phyloP scores from a whole-genome alignment of 352 stramenopile species.

The Globisporangium orthogonon region DNA sequence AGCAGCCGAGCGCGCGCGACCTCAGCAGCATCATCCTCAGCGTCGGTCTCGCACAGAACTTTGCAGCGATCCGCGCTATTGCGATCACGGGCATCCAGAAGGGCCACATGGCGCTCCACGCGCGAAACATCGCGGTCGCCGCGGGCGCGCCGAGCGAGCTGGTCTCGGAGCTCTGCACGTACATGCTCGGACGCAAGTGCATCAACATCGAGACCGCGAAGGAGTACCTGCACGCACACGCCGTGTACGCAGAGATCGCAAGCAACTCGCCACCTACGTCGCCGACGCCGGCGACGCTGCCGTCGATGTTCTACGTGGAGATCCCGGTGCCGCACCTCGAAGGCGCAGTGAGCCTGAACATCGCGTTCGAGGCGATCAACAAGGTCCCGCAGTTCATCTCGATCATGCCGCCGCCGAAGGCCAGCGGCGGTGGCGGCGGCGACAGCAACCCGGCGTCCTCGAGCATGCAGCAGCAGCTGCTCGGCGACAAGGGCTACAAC shows the following conservation, averaged over 20 bases:
- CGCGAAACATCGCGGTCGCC: conserved; percentile 82
- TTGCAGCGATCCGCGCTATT: conserved; percentile 77
- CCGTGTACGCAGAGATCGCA: conserved; percentile 71
- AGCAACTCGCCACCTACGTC: conserved; percentile 29
- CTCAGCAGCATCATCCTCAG: conserved; percentile 72
- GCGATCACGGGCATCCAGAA: conserved; percentile 85
- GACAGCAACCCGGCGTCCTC: conserved; percentile 19
- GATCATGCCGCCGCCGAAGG: conserved; percentile 38
- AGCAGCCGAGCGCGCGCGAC: conserved; percentile 50
- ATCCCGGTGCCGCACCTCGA: conserved; percentile 67
- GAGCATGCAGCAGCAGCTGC: conserved; percentile 56
- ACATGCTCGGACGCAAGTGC: conserved; percentile 75
- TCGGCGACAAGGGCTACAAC: conserved; percentile 86
- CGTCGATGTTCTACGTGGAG: conserved; percentile 86
- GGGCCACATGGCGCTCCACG: conserved; percentile 84
- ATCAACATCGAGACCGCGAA: conserved; percentile 84
- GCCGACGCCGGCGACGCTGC: conserved; percentile 25
- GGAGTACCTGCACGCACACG: conserved; percentile 76
- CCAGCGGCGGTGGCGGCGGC: conserved; percentile 8
- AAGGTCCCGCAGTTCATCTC: conserved; percentile 78
- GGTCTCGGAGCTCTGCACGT: conserved; percentile 80
- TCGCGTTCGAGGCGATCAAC: conserved; percentile 76
- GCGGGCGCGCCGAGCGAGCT: conserved; percentile 69
- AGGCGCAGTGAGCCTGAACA: conserved; percentile 69
- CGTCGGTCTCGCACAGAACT: conserved; percentile 84